Conservation (phyloP, 2,329 filamentous ascomycete genomes). For the Fusarium nodosum region DNA sequence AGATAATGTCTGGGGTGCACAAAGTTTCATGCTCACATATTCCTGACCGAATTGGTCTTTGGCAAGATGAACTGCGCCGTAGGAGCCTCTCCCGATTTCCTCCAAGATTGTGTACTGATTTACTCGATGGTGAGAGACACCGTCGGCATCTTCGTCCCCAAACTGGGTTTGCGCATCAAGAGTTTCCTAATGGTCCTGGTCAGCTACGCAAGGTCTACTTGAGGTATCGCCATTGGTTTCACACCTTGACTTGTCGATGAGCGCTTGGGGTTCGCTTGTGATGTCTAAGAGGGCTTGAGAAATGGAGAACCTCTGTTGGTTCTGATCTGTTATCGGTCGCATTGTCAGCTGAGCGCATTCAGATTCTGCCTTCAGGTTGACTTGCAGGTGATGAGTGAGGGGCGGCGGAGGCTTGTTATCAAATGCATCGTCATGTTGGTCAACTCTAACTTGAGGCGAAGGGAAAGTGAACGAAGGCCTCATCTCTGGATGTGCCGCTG, state of each 20-base stretch:
- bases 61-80: slow-evolving; percentile 91
- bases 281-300: slow-evolving; percentile 68
- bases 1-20: slow-evolving; percentile 11
- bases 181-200: slow-evolving; percentile 75
- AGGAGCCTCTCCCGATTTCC: slow-evolving; percentile 97
- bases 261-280: slow-evolving; percentile 70
- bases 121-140: slow-evolving; percentile 84
- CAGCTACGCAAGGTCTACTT: slow-evolving; percentile 19
- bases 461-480: slow-evolving; percentile 45
- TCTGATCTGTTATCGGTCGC: slow-evolving; percentile 57
- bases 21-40: slow-evolving; percentile 75
- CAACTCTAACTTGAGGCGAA: slow-evolving; percentile 52
- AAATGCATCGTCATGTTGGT: slow-evolving; percentile 49
- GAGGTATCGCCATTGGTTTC: background rate
- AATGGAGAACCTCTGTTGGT: slow-evolving; percentile 57
- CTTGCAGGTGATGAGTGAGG: slow-evolving; percentile 60
- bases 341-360: slow-evolving; percentile 19
- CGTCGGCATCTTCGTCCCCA: slow-evolving; percentile 85
- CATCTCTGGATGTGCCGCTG: slow-evolving; percentile 37
- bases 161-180: slow-evolving; percentile 91
- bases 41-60: slow-evolving; percentile 91
- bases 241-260: slow-evolving; percentile 70
- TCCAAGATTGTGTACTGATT: slow-evolving; percentile 96
- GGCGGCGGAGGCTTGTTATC: slow-evolving; percentile 50
- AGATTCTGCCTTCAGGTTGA: slow-evolving; percentile 45